phyloP scores from a whole-genome alignment of 2,329 filamentous ascomycete genomes.

The Colletotrichum lini region DNA sequence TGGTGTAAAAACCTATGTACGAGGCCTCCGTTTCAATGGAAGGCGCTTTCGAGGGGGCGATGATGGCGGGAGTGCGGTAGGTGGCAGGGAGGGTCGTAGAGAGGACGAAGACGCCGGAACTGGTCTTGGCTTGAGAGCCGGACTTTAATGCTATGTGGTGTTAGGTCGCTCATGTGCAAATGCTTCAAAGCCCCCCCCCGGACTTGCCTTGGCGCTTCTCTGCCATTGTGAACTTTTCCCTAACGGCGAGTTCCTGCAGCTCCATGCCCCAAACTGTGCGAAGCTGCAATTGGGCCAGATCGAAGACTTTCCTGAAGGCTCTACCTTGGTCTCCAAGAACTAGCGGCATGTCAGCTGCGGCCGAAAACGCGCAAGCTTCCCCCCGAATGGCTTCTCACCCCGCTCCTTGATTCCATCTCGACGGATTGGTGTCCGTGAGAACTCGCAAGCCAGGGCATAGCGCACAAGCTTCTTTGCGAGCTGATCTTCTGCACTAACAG shows the following conservation, averaged over 20 bases:
- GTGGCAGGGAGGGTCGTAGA: constrained; percentile 77
- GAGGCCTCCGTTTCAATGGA: constrained; percentile 79
- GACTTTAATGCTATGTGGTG: constrained; percentile 55
- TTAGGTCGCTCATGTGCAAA: neutral
- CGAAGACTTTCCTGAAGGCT: constrained; percentile 84
- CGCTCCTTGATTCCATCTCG: constrained; percentile 75
- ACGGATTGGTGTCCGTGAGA: constrained; percentile 71
- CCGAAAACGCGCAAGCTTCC: neutral
- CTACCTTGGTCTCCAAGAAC: constrained; percentile 80
- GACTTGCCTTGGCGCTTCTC: constrained; percentile 80
- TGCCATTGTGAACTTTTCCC: constrained; percentile 85
- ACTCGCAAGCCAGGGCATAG: constrained; percentile 77
- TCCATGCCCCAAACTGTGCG: constrained; percentile 89
- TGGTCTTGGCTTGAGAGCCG: constrained; percentile 66
- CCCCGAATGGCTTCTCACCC: constrained; percentile 57
- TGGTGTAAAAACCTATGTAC: constrained; percentile 85
- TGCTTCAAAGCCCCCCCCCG: neutral
- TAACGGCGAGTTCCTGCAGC: constrained; percentile 84
- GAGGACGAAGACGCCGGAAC: constrained; percentile 83
- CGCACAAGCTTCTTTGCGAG: constrained; percentile 78
- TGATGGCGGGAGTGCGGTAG: constrained; percentile 77
- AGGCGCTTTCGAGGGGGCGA: constrained; percentile 77
- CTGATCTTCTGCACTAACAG: constrained; percentile 61
- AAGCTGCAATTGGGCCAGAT: constrained; percentile 80
- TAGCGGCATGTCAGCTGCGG: constrained; percentile 46